These are phyloP conservation scores for Candida awuae DNA, from an alignment of 805 yeast species.

Conservation along the genomic window DNA sequence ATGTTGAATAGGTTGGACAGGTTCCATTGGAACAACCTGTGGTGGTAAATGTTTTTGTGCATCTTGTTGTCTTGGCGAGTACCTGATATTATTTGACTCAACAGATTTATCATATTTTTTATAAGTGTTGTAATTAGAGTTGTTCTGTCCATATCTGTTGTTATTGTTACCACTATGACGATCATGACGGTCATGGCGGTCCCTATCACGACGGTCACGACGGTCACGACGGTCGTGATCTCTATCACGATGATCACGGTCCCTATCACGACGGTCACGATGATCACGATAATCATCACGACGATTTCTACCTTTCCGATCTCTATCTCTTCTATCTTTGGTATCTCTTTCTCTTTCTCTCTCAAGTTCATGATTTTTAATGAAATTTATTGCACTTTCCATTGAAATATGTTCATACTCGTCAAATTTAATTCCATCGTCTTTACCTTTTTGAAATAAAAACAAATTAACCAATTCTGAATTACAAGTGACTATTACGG, in stretches of 20 bases:
- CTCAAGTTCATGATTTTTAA: constrained; percentile 25
- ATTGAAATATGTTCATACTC: constrained; percentile 68
- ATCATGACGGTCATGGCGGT: not conserved
- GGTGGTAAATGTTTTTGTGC: constrained; percentile 9
- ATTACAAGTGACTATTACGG: constrained; percentile 51
- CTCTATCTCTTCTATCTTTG: not conserved
- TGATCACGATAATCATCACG: constrained; percentile 10
- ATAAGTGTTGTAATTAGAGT: not conserved
- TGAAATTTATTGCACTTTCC: constrained; percentile 54
- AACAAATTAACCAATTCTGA: constrained; percentile 57
- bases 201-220: constrained; percentile 7
- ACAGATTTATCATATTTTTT: not conserved
- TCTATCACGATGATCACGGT: constrained; percentile 10
- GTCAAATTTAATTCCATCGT: constrained; percentile 70
- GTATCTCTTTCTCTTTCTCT: not conserved
- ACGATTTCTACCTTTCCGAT: constrained; percentile 3
- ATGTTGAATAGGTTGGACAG: constrained; percentile 8
- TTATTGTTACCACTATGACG: constrained; percentile 2
- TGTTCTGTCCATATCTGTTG: no score
- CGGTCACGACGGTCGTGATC: constrained; percentile 4
- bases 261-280: constrained; percentile 15
- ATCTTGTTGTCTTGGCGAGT: constrained; percentile 11
- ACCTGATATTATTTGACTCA: constrained; percentile 1
- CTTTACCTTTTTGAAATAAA: constrained; percentile 58
- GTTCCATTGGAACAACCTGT: constrained; percentile 7